Conservation (phyloP, 306 rosid genomes). For the Carpinus viminea region DNA sequence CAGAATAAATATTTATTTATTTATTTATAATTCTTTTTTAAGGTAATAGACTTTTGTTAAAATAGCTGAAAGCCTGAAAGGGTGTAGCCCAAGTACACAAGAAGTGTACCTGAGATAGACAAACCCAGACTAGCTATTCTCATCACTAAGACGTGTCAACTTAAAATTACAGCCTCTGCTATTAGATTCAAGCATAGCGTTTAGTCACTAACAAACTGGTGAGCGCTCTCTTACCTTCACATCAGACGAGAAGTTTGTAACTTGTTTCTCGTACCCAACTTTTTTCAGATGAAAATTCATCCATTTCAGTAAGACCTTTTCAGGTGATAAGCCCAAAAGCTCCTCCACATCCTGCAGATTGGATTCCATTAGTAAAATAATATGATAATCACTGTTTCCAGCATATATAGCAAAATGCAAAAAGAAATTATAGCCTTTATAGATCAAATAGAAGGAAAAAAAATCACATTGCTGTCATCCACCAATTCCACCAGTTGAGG, state of each 20-base stretch:
- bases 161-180: neutral
- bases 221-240: conserved; percentile 65
- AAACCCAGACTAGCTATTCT: neutral
- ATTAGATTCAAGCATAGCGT: conserved; percentile 2
- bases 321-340: conserved; percentile 90
- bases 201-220: conserved; percentile 17
- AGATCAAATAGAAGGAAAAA: conserved; percentile 14
- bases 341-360: conserved; percentile 92
- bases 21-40: too few species aligned
- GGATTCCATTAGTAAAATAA: conserved; percentile 13
- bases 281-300: conserved; percentile 97
- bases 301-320: conserved; percentile 94
- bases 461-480: conserved; percentile 83
- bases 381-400: conserved; percentile 3
- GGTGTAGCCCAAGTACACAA: neutral
- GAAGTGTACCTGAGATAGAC: neutral
- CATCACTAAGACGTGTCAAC: neutral
- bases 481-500: conserved; percentile 97
- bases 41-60: neutral
- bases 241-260: conserved; percentile 94
- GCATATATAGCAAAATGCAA: conserved; percentile 1
- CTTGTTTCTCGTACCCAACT: conserved; percentile 90
- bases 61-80: neutral
- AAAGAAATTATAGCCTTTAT: conserved; percentile 17
- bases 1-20: too few species aligned